A percentile compares a stretch with the other conserved stretches of the same genome.
phyloP scores from a whole-genome alignment of 75 land plant species.

The Cryptomeria japonica region DNA sequence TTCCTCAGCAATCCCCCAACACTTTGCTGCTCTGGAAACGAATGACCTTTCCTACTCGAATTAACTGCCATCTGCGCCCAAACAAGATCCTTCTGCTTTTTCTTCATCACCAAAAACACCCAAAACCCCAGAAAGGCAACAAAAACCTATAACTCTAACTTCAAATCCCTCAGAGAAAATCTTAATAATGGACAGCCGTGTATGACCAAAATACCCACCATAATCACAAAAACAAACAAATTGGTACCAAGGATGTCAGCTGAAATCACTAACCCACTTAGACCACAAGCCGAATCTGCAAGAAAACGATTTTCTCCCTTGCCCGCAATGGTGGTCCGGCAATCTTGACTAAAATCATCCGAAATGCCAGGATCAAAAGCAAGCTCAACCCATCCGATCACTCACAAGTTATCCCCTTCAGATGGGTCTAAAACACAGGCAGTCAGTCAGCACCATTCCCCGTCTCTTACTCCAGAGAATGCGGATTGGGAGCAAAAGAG shows the following conservation, averaged over 20 bases:
- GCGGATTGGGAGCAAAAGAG: not conserved
- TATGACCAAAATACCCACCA: not conserved
- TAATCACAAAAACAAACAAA: not conserved
- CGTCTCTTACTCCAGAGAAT: not conserved
- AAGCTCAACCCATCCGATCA: no score
- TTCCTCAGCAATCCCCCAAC: not conserved
- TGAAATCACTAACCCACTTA: not conserved
- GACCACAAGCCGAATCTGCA: not conserved
- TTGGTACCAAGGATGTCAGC: not conserved
- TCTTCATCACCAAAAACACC: not conserved
- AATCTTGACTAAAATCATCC: not conserved
- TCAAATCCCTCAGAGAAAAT: not conserved
- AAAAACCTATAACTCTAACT: not conserved
- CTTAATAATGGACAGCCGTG: not conserved
- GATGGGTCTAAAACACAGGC: not conserved
- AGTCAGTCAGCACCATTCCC: not conserved
- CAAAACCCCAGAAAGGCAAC: not conserved
- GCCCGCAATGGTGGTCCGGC: not conserved
- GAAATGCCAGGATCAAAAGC: not conserved
- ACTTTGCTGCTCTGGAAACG: not conserved
- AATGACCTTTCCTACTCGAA: not conserved
- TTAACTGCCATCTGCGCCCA: conserved; percentile 28
- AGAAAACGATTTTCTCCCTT: not conserved
- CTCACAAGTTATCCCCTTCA: not conserved
- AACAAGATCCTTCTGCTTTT: conserved; percentile 16